Evolutionary conservation across 805 yeast genomes (phyloP).

Genomic region (Diddensiella santjacobensis): DNA sequence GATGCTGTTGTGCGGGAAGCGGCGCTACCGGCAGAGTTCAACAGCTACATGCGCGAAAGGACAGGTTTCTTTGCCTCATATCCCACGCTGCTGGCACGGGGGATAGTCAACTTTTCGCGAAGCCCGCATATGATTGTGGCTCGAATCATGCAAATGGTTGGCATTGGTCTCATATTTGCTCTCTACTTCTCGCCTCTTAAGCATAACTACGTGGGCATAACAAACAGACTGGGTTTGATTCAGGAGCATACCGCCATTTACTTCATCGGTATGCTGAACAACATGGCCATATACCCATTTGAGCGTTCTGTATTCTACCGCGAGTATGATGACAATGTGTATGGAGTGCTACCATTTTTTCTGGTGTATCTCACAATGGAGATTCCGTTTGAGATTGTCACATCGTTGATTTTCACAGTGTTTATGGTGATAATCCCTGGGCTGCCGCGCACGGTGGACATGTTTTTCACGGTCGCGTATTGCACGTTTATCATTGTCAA

Average conservation of each 20-base stretch:
- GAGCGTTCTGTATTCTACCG: conserved; percentile 75
- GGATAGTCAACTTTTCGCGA: conserved; percentile 42
- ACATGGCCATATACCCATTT: conserved; percentile 67
- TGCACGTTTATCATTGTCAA: conserved; percentile 52
- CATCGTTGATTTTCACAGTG: conserved; percentile 55
- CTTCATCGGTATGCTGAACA: conserved; percentile 76
- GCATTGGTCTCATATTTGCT: conserved; percentile 61
- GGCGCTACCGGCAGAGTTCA: conserved; percentile 26
- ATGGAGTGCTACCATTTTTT: conserved; percentile 63
- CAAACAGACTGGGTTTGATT: conserved; percentile 67
- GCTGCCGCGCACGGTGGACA: conserved; percentile 59
- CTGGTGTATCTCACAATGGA: conserved; percentile 56
- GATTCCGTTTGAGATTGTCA: conserved; percentile 61
- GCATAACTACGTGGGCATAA: conserved; percentile 46
- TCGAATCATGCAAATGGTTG: conserved; percentile 59
- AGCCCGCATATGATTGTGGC: conserved; percentile 59
- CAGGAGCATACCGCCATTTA: conserved; percentile 72
- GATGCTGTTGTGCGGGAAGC: not conserved
- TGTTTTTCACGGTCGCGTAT: conserved; percentile 63
- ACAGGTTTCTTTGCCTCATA: conserved; percentile 36
- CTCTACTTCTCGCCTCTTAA: conserved; percentile 63
- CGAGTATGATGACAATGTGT: conserved; percentile 70
- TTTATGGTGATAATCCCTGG: conserved; percentile 70
- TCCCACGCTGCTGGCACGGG: conserved; percentile 37
- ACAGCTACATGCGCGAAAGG: conserved; percentile 32